These are phyloP conservation scores for Bromus sterilis DNA, from an alignment of 176 grass and related monocot species.

Conservation along the genomic window DNA sequence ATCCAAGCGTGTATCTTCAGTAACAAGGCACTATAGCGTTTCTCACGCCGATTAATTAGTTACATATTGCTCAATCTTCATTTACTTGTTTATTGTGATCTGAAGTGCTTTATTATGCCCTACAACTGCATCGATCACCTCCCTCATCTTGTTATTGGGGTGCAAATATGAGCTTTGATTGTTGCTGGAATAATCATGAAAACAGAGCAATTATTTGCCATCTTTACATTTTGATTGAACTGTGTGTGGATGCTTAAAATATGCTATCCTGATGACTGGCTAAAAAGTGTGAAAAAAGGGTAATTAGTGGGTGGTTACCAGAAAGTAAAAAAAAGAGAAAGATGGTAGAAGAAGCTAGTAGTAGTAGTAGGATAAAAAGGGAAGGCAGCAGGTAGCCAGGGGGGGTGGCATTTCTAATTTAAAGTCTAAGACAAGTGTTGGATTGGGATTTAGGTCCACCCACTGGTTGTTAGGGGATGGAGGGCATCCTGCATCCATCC, in stretches of 20 bases:
- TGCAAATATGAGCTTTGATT: neutral
- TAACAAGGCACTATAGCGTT: conserved; percentile 12
- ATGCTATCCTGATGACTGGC: neutral
- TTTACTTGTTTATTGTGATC: neutral
- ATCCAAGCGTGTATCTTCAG: conserved; percentile 1
- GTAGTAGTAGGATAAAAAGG: conserved; percentile 33
- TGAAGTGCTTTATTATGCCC: neutral
- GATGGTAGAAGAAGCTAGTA: conserved; percentile 19
- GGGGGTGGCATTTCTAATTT: conserved; percentile 31
- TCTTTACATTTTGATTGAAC: neutral
- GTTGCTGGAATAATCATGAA: neutral
- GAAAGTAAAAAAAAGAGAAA: conserved; percentile 19
- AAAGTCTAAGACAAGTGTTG: conserved; percentile 43
- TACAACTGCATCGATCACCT: neutral
- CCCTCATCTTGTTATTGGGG: neutral
- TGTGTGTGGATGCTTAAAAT: neutral
- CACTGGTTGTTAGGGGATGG: conserved; percentile 54
- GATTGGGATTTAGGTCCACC: conserved; percentile 44
- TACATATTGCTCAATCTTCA: conserved; percentile 10
- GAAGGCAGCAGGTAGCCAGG: neutral
- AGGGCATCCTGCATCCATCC: conserved; percentile 20
- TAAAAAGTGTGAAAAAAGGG: conserved; percentile 17
- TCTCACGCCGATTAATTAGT: conserved; percentile 1
- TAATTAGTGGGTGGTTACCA: conserved; percentile 43
- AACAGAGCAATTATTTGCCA: neutral